Percentiles rank a stretch among this genome's conserved stretches.
Conservation (phyloP, 2,329 filamentous ascomycete species). For the Hymenoscyphus linearis region DNA sequence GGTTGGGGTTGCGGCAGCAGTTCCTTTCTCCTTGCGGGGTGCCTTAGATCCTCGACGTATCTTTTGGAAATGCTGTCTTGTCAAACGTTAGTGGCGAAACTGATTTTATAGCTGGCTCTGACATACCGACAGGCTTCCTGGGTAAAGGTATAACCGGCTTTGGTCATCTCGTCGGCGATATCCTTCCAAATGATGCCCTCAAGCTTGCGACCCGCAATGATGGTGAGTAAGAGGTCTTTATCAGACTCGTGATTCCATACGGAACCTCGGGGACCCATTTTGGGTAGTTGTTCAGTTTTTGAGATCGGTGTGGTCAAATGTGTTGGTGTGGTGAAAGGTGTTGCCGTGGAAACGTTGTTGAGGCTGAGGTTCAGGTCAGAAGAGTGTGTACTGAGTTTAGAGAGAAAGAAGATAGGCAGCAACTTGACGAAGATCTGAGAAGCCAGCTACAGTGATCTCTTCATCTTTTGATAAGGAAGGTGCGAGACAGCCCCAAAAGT, state of each 20-base stretch:
- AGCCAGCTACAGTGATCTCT: neutral
- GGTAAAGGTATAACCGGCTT: constrained; percentile 24
- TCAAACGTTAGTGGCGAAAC: constrained; percentile 2
- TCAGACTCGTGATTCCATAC: constrained; percentile 27
- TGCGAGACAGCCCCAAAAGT: neutral
- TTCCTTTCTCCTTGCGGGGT: neutral
- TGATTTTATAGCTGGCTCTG: neutral
- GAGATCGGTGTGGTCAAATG: neutral
- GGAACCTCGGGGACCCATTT: constrained; percentile 13
- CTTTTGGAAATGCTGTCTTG: constrained; percentile 32
- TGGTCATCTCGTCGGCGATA: constrained; percentile 19
- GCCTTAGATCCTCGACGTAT: constrained; percentile 20
- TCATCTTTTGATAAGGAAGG: neutral
- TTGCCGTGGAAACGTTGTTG: neutral
- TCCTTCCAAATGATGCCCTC: constrained; percentile 24
- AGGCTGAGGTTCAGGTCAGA: neutral
- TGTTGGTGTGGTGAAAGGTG: neutral
- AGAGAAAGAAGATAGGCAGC: neutral
- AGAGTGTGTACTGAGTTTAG: neutral
- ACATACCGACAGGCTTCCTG: constrained; percentile 31
- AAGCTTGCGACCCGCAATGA: constrained; percentile 26
- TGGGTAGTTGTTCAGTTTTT: neutral
- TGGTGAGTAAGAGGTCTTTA: constrained; percentile 27
- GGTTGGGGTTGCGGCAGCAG: neutral
- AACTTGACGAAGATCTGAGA: neutral